phyloP scores from a whole-genome alignment of 805 yeast genomes.

The Starmerella cellae region DNA sequence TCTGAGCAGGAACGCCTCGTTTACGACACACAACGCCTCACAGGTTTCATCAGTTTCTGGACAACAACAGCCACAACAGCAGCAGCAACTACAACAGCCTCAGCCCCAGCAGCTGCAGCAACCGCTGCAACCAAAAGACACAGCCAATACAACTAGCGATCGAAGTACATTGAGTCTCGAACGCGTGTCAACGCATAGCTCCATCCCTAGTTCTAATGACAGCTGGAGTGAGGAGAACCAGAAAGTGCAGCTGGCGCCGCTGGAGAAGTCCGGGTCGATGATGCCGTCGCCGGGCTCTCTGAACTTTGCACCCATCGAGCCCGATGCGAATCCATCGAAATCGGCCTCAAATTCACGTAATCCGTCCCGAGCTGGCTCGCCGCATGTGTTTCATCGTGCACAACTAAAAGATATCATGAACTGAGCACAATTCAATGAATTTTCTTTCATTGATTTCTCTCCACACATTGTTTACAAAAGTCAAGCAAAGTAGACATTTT shows the following conservation, averaged over 20 bases:
- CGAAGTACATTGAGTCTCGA: neutral
- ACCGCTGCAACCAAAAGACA: neutral
- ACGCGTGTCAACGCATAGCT: neutral
- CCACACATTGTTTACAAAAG: too few relatives aligned
- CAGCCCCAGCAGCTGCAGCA: neutral
- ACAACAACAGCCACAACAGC: neutral
- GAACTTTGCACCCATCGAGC: slow-evolving; percentile 13
- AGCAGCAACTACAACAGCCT: neutral
- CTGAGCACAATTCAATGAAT: too few relatives aligned
- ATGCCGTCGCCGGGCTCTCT: neutral
- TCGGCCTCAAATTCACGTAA: slow-evolving; percentile 9
- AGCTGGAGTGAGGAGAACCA: neutral
- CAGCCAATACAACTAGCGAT: neutral
- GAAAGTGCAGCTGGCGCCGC: slow-evolving; percentile 8
- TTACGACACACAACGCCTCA: neutral
- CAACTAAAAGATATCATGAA: slow-evolving; percentile 18
- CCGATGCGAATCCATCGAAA: slow-evolving; percentile 13
- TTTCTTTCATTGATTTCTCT: too few relatives aligned
- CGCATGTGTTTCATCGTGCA: slow-evolving; percentile 10
- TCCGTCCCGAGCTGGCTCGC: slow-evolving; percentile 17
- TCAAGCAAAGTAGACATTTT: too few relatives aligned
- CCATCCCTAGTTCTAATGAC: neutral
- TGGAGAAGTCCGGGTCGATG: neutral
- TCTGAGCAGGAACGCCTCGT: neutral
- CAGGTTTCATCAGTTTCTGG: neutral